Evolutionary conservation across 768 basidiomycete species (phyloP), one percentile per base, ranked within the genome.

Genomic region (Kwoniella shandongensis): DNA sequence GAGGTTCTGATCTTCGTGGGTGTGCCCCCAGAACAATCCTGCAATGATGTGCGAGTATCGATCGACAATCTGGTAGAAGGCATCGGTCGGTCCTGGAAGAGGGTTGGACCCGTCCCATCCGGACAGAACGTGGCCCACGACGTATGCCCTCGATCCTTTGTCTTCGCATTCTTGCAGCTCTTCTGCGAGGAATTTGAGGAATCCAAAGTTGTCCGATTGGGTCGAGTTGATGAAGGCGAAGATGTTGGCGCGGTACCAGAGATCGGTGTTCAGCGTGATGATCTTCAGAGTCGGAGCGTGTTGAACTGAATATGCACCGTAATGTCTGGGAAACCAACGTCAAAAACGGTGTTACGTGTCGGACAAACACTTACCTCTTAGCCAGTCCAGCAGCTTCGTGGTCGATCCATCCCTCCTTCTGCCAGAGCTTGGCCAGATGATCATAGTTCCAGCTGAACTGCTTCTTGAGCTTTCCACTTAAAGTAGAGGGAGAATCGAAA

Each of bases 91-190:
- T 63, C 85, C 84, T 52, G 70, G 65, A 20, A 88, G 64, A 0
- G 84, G 79, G 64, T 89, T 85, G 2, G 81, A 79, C 18, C 88
- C 88, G 68, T 89, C 88, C 72, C 88, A 85, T 4, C 85, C 85
- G 22, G 77, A 79, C 25, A 81, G 61, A 25, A 86, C 84, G 61
- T 85, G 84, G 1, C 84, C 84, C 5, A 83, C 42, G 42, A 83
- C 79, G 80, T 81, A 83, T 10, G 79, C 82, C 81, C 35, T 36
- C 80, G 65, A 38, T 44, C 29, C 85, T 20, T 81, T 80, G 67
- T 89, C 88, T 74, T 89, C 88, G 7, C 88, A 87, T 50, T 80
- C 84, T 72, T 89, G 88, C 13, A 89, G 77, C 70, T 89, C 86
- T 57, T 88, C 84, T 5, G 88, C 88, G 61, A 89, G 66, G 76